These are phyloP conservation scores for Decorospora gaudefroyi DNA, from an alignment of 2,329 filamentous ascomycete genomes.

Conservation along the genomic window DNA sequence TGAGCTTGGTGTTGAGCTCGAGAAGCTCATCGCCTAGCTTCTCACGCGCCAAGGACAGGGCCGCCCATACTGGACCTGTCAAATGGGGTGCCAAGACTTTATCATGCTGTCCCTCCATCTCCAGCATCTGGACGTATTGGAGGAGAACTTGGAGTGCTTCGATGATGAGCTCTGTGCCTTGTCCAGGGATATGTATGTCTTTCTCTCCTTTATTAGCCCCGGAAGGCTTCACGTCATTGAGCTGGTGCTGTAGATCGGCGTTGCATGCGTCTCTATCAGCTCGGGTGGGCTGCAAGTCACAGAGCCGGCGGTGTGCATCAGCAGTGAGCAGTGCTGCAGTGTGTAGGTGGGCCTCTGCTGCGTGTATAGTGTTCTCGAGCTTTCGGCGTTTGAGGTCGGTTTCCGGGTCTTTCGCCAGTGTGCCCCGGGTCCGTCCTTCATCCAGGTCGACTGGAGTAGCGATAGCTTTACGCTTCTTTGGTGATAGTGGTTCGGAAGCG, in stretches of 20 bases:
- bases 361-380: neutral
- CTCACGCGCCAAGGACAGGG: neutral
- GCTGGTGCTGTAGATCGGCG: neutral
- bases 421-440: neutral
- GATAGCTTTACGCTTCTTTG: conserved; percentile 19
- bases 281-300: neutral
- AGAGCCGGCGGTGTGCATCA: too few relatives aligned
- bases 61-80: neutral
- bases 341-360: neutral
- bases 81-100: neutral
- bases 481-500: neutral
- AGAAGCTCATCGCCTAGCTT: neutral
- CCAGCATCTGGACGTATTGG: neutral
- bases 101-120: neutral
- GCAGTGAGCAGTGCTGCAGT: too few relatives aligned
- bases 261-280: neutral
- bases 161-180: neutral
- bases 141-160: neutral
- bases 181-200: neutral
- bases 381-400: conserved; percentile 5
- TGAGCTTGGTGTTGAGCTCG: neutral
- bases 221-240: neutral
- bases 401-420: neutral
- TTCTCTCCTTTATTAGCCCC: neutral
- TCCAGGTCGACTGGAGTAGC: neutral